phyloP scores from a whole-genome alignment of 2,329 filamentous ascomycete genomes.

The Dendrostoma leiphaemia region DNA sequence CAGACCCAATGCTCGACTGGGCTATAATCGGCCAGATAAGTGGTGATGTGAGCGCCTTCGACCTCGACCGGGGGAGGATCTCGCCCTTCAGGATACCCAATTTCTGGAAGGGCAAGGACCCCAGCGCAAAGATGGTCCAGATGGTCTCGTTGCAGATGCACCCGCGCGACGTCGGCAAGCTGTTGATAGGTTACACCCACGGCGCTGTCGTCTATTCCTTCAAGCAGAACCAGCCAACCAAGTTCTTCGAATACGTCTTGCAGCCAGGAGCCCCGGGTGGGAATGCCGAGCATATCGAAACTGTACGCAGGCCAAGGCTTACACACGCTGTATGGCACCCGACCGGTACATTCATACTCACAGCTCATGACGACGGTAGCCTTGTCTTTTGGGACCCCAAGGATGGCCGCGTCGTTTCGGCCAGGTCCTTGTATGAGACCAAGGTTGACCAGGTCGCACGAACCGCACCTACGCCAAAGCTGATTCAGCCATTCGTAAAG shows the following conservation, averaged over 20 bases:
- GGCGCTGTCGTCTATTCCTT: conserved; percentile 91
- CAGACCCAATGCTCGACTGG: conserved; percentile 92
- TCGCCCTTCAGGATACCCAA: conserved; percentile 81
- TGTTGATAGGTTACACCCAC: conserved; percentile 86
- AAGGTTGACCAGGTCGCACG: conserved; percentile 68
- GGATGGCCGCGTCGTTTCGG: conserved; percentile 80
- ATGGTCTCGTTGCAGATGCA: conserved; percentile 82
- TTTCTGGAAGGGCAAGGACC: conserved; percentile 75
- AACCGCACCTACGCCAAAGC: conserved; percentile 48
- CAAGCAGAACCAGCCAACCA: conserved; percentile 78
- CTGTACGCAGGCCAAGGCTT: conserved; percentile 67
- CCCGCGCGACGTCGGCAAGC: conserved; percentile 85
- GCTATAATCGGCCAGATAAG: conserved; percentile 79
- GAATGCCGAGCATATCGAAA: conserved; percentile 62
- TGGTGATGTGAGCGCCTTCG: conserved; percentile 88
- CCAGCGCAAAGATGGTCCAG: conserved; percentile 56
- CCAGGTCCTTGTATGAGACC: conserved; percentile 73
- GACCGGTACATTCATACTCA: conserved; percentile 84
- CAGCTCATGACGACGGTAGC: conserved; percentile 85
- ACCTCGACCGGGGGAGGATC: conserved; percentile 77
- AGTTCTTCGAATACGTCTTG: conserved; percentile 81
- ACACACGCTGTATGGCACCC: conserved; percentile 93
- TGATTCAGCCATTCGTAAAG: conserved; percentile 73
- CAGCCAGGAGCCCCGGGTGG: conserved; percentile 82
- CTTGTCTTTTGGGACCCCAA: conserved; percentile 93